Percentiles rank a stretch among this genome's conserved stretches.
phyloP scores from a whole-genome alignment of 768 basidiomycete species.

The Mycena albidolilacea region DNA sequence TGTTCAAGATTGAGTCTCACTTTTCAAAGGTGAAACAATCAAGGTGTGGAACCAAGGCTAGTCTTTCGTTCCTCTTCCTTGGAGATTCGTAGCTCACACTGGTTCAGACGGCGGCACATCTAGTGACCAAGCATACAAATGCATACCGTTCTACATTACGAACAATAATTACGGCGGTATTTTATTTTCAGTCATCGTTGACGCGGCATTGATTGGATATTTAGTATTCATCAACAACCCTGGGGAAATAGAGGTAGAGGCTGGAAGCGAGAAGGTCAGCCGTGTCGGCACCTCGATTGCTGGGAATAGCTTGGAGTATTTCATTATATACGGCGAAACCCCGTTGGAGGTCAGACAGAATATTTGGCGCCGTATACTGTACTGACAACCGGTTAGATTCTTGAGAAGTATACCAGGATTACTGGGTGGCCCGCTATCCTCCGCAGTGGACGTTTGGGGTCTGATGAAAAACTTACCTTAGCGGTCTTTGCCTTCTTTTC shows the following conservation, averaged over 20 bases:
- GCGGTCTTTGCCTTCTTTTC: too few species aligned
- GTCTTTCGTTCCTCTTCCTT: background rate
- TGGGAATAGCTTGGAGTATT: constrained; percentile 77
- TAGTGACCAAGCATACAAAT: constrained; percentile 77
- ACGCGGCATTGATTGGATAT: background rate
- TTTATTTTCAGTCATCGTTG: background rate
- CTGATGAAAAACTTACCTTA: too few species aligned
- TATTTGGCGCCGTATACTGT: background rate
- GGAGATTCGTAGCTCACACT: background rate
- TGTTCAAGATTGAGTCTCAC: constrained; percentile 38
- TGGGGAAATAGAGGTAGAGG: constrained; percentile 83
- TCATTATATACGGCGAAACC: constrained; percentile 77
- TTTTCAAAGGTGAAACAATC: constrained; percentile 63
- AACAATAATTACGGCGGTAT: constrained; percentile 73
- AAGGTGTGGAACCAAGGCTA: constrained; percentile 75
- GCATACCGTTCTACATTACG: constrained; percentile 78
- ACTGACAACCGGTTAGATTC: constrained; percentile 54
- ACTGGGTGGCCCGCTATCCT: constrained; percentile 78
- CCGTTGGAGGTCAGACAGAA: constrained; percentile 68
- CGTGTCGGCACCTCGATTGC: constrained; percentile 76
- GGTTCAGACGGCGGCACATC: constrained; percentile 76
- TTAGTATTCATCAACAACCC: constrained; percentile 82
- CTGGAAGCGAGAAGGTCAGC: constrained; percentile 76
- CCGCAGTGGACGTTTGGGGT: constrained; percentile 84
- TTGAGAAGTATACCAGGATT: constrained; percentile 73